Evolutionary conservation across 2,329 filamentous ascomycete genomes (phyloP), one percentile per base, ranked within the genome.

Genomic region (Ophiostoma australiae): DNA sequence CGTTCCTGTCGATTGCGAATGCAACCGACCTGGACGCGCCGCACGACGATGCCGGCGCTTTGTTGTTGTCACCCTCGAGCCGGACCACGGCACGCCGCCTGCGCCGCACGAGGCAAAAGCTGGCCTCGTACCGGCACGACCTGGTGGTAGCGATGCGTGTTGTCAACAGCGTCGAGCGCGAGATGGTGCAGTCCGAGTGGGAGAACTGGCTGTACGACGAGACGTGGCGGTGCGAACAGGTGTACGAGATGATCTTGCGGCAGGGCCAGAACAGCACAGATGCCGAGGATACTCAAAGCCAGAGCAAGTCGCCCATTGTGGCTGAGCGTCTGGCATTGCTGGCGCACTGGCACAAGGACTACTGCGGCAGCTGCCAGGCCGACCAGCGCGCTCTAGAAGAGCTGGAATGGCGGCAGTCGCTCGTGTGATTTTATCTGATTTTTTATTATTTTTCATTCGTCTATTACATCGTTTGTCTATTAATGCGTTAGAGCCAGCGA

Each of bases 171-270:
- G 89, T 98, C 37, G 95, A 98, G 82, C 86, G 87, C 72, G 93
- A 97, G 79, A 90, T 97, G 78, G 80, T 98, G 70, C 87, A 89
- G 76, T 90, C 91, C 0, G 94, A 97, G 79, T 99, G 93, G 90
- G 94, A 97, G 81, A 91, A 92, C 74, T 99, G 94, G 94, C 85
- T 98, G 39, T 80, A 86, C 3, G 90, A 92, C 75, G 95, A 99
- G 81, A 90, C 89, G 74, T 80, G 84, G 44, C 87, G 91, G 68
- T 99, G 95, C 79, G 87, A 87, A 71, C 86, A 90, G 77, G 82
- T 87, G 6, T 81, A 82, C 35, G 77, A 77, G 41, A 79, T 85
- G 76, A 78, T 90, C 8, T 35, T 33, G 52, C 63, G 35, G 20
- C 20, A 66, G 17, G 71, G 70, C 17, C 69, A 72, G 4, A 41